Conservation (phyloP, 2,329 filamentous ascomycete species). For the Elsinoe arachidis region DNA sequence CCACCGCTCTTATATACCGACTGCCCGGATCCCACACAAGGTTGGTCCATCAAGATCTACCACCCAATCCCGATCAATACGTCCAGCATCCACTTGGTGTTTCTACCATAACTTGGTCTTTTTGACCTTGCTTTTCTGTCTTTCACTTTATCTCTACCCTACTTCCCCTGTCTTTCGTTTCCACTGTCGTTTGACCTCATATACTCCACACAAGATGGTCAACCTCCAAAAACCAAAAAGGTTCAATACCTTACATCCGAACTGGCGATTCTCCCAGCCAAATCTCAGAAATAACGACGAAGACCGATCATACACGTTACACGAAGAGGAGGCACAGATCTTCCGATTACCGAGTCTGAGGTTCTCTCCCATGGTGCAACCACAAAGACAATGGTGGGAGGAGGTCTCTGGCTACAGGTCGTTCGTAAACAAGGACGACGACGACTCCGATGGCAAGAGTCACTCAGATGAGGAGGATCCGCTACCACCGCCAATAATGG, state of each 20-base stretch:
- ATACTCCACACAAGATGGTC: neutral
- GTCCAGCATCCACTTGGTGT: neutral
- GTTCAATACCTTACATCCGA: constrained; percentile 9
- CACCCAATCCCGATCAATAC: neutral
- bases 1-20: neutral
- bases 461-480: neutral
- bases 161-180: neutral
- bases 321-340: constrained; percentile 2
- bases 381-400: constrained; percentile 9
- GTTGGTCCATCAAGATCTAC: neutral
- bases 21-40: neutral
- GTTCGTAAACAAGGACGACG: constrained; percentile 4
- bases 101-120: neutral
- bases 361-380: constrained; percentile 1
- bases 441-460: neutral
- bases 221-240: constrained; percentile 6
- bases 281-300: neutral
- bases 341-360: constrained; percentile 2
- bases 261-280: constrained; percentile 3
- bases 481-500: constrained; percentile 1
- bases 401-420: constrained; percentile 1
- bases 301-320: constrained; percentile 4
- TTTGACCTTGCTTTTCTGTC: neutral
- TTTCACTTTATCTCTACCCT: neutral
- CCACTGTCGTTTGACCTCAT: constrained; percentile 8